phyloP scores from a whole-genome alignment of 495 filamentous ascomycete genomes.

The Neurospora sp. region DNA sequence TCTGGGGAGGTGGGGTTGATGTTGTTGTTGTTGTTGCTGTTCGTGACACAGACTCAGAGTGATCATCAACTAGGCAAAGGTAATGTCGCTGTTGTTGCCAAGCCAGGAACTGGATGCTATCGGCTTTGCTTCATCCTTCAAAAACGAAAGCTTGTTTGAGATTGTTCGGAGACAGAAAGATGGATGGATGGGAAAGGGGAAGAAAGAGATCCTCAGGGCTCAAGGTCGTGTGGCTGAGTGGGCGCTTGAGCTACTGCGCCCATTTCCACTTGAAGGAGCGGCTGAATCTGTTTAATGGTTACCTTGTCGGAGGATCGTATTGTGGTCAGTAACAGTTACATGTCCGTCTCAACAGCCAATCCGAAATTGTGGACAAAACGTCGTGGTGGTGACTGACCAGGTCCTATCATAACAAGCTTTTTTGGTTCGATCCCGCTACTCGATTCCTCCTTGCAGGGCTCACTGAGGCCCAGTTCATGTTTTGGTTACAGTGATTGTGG shows the following conservation, averaged over 20 bases:
- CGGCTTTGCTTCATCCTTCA: background rate
- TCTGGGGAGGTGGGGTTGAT: background rate
- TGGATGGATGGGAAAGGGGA: background rate
- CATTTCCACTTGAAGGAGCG: background rate
- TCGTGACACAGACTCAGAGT: background rate
- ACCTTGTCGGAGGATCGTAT: background rate
- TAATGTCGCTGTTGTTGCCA: background rate
- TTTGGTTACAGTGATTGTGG: background rate
- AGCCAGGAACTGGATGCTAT: background rate
- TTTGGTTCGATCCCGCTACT: background rate
- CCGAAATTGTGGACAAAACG: background rate
- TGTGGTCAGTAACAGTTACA: background rate
- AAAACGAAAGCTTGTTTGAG: background rate
- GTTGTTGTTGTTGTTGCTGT: background rate
- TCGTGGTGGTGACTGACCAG: background rate
- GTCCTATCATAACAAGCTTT: background rate
- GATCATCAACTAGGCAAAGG: background rate
- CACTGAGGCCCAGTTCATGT: background rate
- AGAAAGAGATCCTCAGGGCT: background rate
- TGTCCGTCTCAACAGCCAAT: background rate
- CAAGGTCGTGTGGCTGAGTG: background rate
- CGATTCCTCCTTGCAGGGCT: background rate
- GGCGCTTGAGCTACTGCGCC: background rate
- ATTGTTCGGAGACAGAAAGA: background rate
- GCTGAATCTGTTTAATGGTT: background rate